Base-by-base conservation (phyloP, 257 asterid genomes). In the Prunella vulgaris region DNA sequence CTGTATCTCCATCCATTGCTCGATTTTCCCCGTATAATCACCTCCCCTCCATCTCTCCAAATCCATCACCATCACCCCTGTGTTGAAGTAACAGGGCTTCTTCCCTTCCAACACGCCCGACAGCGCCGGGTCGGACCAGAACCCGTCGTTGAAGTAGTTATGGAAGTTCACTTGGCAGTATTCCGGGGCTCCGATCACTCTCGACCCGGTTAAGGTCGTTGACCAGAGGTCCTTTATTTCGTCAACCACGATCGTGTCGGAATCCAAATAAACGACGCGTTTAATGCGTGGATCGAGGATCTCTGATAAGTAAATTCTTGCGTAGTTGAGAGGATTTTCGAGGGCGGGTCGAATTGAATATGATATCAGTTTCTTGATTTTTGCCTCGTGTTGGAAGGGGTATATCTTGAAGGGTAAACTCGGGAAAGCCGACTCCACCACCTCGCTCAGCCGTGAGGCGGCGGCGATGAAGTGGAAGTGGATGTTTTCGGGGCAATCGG, bases 51-150 rank as follows among this genome's bases (percentile, higher is more conserved):
- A 87, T 65, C 79, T 80, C 52, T 15, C 81, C 78, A 87, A 51
- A 78, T 90, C 93, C 81, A 87, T 76, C 3, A 86, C 80, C 95
- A 89, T 85, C 32, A 90, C 95, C 5, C 95, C 96, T 1, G 90
- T 87, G 17, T 90, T 87, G 70, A 85, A 90, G 70, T 90, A 90
- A 68, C 96, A 90, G 0, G 93, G 80, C 18, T 14, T 62, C 73
- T 82, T 87, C 7, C 90, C 90, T 22, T 70, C 32, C 27, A 84
- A 82, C 30, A 74, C 79, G 1, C 69, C 53, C 1, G 88, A 73
- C 1, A 84, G 69, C 12, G 4, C 14, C 25, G 79, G 66, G 44
- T 86, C 82, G 9, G 71, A 64, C 96, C 95, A 87, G 79, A 90
- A 87, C 6, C 53, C 56, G 1, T 61, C 51, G 9, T 67, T 85